Base-by-base conservation (phyloP, 2,329 filamentous ascomycete species). In the Colletotrichum scovillei region DNA sequence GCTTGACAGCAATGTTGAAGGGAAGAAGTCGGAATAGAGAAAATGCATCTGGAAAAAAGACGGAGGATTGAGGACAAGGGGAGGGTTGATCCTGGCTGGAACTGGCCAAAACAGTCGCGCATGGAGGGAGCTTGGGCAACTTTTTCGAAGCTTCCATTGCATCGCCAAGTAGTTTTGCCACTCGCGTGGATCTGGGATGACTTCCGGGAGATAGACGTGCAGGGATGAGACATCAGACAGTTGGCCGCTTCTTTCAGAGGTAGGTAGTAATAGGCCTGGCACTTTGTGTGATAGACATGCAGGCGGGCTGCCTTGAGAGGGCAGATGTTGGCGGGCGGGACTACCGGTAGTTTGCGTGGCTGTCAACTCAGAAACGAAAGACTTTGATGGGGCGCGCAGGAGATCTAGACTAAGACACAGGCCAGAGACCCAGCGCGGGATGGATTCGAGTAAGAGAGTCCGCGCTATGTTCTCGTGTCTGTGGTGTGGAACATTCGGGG, bases 381-480 rank as follows among this genome's bases (percentile, higher is more conserved):
- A 49, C 35, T 38, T 38, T 38, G 35, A 14, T 42, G 38, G 14
- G 14, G n/a, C 42, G 63, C 24, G 60, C 55, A 55, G 68, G 30
- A 32, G 22, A 58, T 22, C 9, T 46, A 49, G 63, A 56, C 19
- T 32, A 52, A 28, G 49, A 49, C 55, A 42, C 28, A 26, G 9
- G 46, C n/a, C 62, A 69, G n/a, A 22, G 35, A 7, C 35, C 22
- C 55, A 69, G n/a, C 35, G 52, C 14, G 53, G 63, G 62, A 30
- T 30, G 28, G 63, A 55, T n/a, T 56, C 42, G 55, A 28, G 46
- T 24, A 46, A 19, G n/a, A 12, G 24, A 4, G 42, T 49, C 42
- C 22, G 5, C 38, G 24, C 59, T 49, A 8, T 22, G 38, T 46
- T 62, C 16, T 19, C 35, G 35, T 12, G 38, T 62, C n/a, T 5